These are phyloP conservation scores for Williopsis jadinii DNA, from an alignment of 1,139 yeast genomes.

Conservation along the genomic window DNA sequence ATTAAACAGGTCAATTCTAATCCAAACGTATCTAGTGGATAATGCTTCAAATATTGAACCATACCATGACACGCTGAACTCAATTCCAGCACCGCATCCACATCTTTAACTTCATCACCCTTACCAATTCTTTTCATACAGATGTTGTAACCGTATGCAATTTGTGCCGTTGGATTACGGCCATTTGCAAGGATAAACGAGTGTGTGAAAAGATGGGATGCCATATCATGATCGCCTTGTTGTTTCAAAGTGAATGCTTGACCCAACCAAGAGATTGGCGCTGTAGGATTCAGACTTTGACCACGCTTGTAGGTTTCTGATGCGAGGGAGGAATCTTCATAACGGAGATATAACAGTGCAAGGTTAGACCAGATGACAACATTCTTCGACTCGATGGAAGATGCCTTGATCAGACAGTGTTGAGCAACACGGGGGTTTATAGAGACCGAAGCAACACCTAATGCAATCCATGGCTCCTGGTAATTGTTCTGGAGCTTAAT, in stretches of 20 bases:
- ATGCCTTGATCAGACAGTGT: slow-evolving; percentile 85
- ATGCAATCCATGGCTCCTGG: slow-evolving; percentile 70
- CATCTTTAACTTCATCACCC: slow-evolving; percentile 40
- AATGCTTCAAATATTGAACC: slow-evolving; percentile 58
- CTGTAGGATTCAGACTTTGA: slow-evolving; percentile 77
- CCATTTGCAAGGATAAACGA: slow-evolving; percentile 76
- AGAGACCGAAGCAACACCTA: slow-evolving; percentile 65
- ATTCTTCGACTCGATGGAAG: slow-evolving; percentile 61
- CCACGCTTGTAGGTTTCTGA: slow-evolving; percentile 66
- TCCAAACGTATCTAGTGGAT: slow-evolving; percentile 61
- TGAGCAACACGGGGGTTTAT: slow-evolving; percentile 71
- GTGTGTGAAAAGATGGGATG: slow-evolving; percentile 62
- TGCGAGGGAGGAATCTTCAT: slow-evolving; percentile 68
- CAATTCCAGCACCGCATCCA: slow-evolving; percentile 56
- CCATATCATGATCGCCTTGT: slow-evolving; percentile 44
- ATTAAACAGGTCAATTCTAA: slow-evolving; percentile 48
- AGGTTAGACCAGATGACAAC: slow-evolving; percentile 73
- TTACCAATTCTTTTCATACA: slow-evolving; percentile 35
- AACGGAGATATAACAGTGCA: slow-evolving; percentile 66
- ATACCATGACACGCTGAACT: slow-evolving; percentile 68
- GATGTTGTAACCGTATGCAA: slow-evolving; percentile 61
- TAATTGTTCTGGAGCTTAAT: slow-evolving; percentile 65
- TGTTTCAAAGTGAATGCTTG: slow-evolving; percentile 65
- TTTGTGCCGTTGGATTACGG: slow-evolving; percentile 58
- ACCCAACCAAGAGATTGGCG: slow-evolving; percentile 80